Percentiles rank a stretch among this genome's conserved stretches.
Conservation (phyloP, 2,329 filamentous ascomycete species). For the Hypoxylon sp. region DNA sequence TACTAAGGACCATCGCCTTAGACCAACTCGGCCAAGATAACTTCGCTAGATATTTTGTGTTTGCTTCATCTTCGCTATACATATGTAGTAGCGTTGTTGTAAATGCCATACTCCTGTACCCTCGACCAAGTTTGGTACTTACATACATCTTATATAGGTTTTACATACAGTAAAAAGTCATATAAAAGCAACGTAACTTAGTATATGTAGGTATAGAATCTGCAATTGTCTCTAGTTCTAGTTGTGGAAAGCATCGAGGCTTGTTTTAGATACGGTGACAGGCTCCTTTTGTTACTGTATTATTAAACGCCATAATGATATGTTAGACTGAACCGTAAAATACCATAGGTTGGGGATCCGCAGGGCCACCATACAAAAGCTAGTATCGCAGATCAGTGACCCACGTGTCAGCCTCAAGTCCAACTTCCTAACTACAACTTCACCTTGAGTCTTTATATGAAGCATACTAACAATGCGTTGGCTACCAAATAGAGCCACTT, state of each 20-base stretch:
- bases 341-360: conserved; percentile 3
- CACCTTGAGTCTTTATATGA: conserved; percentile 34
- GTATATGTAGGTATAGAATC: neutral
- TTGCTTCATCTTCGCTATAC: conserved; percentile 2
- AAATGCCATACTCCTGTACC: no score
- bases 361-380: conserved; percentile 34
- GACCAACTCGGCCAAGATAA: conserved; percentile 24
- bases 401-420: conserved; percentile 47
- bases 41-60: neutral
- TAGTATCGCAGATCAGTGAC: conserved; percentile 37
- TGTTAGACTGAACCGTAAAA: neutral
- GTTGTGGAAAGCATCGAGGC: neutral
- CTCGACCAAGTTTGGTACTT: neutral
- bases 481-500: conserved; percentile 30
- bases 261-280: neutral
- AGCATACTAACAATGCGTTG: conserved; percentile 46
- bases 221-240: neutral
- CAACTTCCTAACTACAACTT: conserved; percentile 44
- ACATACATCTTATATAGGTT: neutral
- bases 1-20: conserved; percentile 45
- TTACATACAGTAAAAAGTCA: neutral
- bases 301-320: neutral
- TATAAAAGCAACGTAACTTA: neutral
- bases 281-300: neutral
- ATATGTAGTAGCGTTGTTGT: neutral